A percentile compares a stretch with the other conserved stretches of the same genome.
phyloP scores from a whole-genome alignment of 73 alveolate species.

The Blepharisma japonicum region DNA sequence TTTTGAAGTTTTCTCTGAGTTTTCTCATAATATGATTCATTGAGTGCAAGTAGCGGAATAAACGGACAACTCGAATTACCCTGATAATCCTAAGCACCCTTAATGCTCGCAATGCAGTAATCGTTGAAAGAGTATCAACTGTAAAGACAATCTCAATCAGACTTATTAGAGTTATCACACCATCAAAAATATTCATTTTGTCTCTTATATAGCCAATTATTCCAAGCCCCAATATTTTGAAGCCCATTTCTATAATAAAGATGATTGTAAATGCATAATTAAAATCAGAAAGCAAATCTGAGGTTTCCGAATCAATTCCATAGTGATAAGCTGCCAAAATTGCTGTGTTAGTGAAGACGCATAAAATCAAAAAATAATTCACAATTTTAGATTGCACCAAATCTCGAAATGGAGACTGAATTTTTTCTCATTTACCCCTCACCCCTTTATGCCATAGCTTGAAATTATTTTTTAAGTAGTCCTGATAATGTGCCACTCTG shows the following conservation, averaged over 20 bases:
- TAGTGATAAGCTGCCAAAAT: conserved; percentile 49
- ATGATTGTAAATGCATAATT: conserved; percentile 68
- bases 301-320: conserved; percentile 39
- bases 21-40: conserved; percentile 74
- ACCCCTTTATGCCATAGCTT: neutral
- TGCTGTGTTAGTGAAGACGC: conserved; percentile 48
- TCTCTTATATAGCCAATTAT: conserved; percentile 49
- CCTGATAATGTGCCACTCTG: no score
- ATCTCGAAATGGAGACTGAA: neutral
- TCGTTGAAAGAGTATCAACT: conserved; percentile 49
- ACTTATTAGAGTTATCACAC: conserved; percentile 64
- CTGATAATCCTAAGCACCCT: conserved; percentile 95
- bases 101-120: conserved; percentile 80
- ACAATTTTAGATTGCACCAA: neutral
- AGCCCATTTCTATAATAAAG: conserved; percentile 77
- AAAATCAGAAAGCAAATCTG: conserved; percentile 33
- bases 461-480: neutral
- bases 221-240: conserved; percentile 78
- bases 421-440: neutral
- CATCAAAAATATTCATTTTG: conserved; percentile 52
- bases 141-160: conserved; percentile 58
- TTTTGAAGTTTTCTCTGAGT: conserved; percentile 44
- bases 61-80: conserved; percentile 82
- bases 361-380: conserved; percentile 24
- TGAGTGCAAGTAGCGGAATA: conserved; percentile 86